Evolutionary conservation across 1,284 basidiomycete species (phyloP).

Genomic region (Ganoderma resinaceum): DNA sequence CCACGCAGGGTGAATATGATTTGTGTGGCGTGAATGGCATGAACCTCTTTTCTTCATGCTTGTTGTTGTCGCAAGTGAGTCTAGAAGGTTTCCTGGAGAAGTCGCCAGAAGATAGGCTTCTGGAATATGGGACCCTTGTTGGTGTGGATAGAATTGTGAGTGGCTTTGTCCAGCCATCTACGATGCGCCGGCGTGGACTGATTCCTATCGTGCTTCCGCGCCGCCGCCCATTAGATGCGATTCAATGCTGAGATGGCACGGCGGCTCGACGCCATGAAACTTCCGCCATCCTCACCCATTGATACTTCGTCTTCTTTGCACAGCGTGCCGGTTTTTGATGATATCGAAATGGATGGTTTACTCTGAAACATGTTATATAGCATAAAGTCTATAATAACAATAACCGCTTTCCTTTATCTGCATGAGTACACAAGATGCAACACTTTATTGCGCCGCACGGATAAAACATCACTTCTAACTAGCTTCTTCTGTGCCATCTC

Average conservation of each 20-base stretch:
- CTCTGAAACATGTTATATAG: not conserved
- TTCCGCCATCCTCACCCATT: constrained; percentile 33
- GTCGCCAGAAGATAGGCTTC: constrained; percentile 53
- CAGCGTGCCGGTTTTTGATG: constrained; percentile 18
- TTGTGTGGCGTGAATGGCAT: constrained; percentile 61
- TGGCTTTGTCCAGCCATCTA: constrained; percentile 17
- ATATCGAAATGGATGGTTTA: constrained; percentile 19
- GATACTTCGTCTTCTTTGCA: constrained; percentile 24
- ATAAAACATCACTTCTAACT: not conserved
- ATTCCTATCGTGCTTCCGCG: not conserved
- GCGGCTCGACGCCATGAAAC: constrained; percentile 44
- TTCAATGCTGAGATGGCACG: constrained; percentile 50
- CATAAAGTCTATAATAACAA: not conserved
- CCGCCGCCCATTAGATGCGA: constrained; percentile 35
- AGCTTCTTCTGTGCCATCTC: not conserved
- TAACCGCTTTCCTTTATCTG: not conserved
- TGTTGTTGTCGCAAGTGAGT: constrained; percentile 63
- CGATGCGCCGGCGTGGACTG: not conserved
- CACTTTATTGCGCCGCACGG: not conserved
- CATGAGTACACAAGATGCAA: not conserved
- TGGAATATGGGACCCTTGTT: constrained; percentile 54
- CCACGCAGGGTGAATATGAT: constrained; percentile 59
- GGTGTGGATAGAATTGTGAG: constrained; percentile 63
- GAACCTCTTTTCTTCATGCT: constrained; percentile 70
- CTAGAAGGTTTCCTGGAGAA: constrained; percentile 63